Base-by-base conservation (phyloP, 139 green algal genomes). In the Edaphochlamys debaryana region DNA sequence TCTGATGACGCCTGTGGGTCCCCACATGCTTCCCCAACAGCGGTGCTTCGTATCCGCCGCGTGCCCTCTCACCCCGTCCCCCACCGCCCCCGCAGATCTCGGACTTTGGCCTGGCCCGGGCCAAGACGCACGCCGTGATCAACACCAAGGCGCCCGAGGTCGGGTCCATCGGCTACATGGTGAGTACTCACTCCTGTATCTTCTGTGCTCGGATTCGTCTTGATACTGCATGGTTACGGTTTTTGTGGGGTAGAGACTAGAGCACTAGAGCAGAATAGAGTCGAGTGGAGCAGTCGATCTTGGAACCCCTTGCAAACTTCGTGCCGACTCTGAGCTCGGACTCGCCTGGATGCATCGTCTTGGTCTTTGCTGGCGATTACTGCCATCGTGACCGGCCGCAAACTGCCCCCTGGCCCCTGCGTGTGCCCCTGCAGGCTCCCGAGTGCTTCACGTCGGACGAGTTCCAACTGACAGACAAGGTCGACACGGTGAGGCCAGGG, bases 101-200 rank as follows among this genome's bases (percentile, higher is more conserved):
- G 3, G 82, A 88, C 41, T 90, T 90, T 36, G 87, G 87, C 23
- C 42, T 91, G 29, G 82, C 87, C 8, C 74, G 82, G 30, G 74
- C 67, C 29, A 90, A 90, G 79, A 87, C 79, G 66, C 69, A 83
- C 40, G 90, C 89, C 0, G 91, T 91, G 58, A 76, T 95, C 40
- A 90, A 79, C 25, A 92, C 88, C 9, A 67, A 40, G 40, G 70
- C 70, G n/a, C 66, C 62, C 1, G 73, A 79, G 23, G 76, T 82
- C 0, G 76, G 76, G 2, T 54, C 42, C 27, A 63, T 82, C 11
- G 76, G 76, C 19, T 82, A 82, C 76, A 82, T 82, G 76, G 58
- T 54, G 48, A 11, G 48, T 54, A 15, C 48, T n/a, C n/a, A n/a
- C n/a, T n/a, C n/a, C 50, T 17, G 15, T 58, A 58, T 58, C 17